Conservation (phyloP, 441 rosid species). For the Mallotus repandus region DNA sequence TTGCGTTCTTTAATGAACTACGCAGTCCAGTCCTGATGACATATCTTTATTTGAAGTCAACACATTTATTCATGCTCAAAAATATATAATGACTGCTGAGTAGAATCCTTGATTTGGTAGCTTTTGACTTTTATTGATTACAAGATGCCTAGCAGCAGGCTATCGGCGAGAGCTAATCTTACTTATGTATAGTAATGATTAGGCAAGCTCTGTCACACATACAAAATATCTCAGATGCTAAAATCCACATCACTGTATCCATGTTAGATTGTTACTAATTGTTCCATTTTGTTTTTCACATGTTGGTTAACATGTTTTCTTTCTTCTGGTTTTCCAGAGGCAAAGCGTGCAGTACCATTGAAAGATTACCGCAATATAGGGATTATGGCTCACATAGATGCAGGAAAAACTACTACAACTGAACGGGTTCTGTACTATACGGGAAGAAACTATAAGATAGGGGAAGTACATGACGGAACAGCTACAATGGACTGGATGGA, state of each 20-base stretch:
- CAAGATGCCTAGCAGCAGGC: not conserved
- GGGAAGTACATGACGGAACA: slow-evolving; percentile 96
- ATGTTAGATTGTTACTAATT: not conserved
- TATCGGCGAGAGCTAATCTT: not conserved
- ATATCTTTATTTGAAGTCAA: not conserved
- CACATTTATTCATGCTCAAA: not conserved
- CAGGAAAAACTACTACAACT: slow-evolving; percentile 94
- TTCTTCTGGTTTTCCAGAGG: slow-evolving; percentile 38
- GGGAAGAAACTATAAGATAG: slow-evolving; percentile 93
- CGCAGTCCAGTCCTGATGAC: not conserved
- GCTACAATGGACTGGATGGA: slow-evolving; percentile 99
- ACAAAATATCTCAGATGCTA: not conserved
- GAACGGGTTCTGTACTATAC: slow-evolving; percentile 85
- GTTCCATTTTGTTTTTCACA: slow-evolving; percentile 13
- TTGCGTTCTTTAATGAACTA: not conserved
- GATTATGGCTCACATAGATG: slow-evolving; percentile 99
- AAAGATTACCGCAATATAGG: slow-evolving; percentile 88
- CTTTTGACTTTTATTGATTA: not conserved
- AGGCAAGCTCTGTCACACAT: not conserved
- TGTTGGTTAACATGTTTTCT: slow-evolving; percentile 13
- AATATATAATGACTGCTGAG: not conserved
- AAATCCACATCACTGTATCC: not conserved
- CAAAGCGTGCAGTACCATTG: slow-evolving; percentile 66
- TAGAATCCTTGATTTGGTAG: not conserved
- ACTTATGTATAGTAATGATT: not conserved